Conservation (phyloP, 2,329 filamentous ascomycete species). For the Cladosporium sp. region DNA sequence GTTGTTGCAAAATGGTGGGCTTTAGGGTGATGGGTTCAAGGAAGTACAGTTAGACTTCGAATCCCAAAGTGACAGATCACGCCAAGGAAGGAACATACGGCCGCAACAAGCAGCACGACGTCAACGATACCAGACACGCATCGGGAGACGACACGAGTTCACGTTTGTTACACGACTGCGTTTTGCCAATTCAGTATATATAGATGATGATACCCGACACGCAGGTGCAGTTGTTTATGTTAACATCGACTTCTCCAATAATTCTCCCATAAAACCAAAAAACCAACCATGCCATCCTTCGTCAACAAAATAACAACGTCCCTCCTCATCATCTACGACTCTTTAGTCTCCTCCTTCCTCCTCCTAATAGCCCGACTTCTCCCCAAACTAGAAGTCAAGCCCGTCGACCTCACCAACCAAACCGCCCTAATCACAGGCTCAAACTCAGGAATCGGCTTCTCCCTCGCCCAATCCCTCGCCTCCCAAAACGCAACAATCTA, state of each 20-base stretch:
- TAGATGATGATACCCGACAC: background rate
- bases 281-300: background rate
- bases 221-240: background rate
- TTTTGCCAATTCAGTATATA: background rate
- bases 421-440: conserved; percentile 19
- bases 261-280: background rate
- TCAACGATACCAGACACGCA: background rate
- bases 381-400: background rate
- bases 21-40: no score
- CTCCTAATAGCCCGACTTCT: background rate
- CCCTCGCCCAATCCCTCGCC: conserved; percentile 15
- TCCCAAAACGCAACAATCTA: conserved; percentile 10
- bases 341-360: background rate
- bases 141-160: background rate
- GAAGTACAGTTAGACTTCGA: no score
- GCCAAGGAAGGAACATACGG: background rate
- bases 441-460: conserved; percentile 19
- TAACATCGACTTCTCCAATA: background rate
- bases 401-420: conserved; percentile 13
- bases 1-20: no score
- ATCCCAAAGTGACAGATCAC: no score
- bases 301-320: background rate
- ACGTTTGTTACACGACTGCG: background rate
- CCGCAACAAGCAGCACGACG: background rate
- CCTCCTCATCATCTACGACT: background rate